phyloP scores from a whole-genome alignment of 2,329 filamentous ascomycete species.

The Immersiporthe knoxdaviesiana region DNA sequence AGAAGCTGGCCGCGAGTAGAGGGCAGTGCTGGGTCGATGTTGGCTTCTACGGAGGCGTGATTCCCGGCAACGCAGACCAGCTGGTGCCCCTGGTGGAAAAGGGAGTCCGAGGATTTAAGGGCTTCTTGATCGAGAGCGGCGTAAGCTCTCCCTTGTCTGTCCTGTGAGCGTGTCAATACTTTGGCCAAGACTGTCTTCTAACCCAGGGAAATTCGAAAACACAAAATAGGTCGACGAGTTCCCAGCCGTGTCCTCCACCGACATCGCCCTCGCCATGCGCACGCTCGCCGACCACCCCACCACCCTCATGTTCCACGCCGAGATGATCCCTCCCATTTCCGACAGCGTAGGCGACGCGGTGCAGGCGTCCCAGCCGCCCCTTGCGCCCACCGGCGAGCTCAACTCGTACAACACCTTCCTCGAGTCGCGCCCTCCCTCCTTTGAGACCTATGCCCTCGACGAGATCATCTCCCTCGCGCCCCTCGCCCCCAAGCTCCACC shows the following conservation, averaged over 20 bases:
- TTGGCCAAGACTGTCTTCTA: background rate
- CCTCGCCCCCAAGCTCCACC: constrained; percentile 76
- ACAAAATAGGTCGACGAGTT: constrained; percentile 82
- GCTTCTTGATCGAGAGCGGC: constrained; percentile 94
- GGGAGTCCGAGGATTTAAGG: constrained; percentile 95
- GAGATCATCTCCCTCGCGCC: constrained; percentile 83
- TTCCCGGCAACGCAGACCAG: constrained; percentile 84
- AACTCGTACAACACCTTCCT: constrained; percentile 89
- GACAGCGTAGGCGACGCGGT: constrained; percentile 79
- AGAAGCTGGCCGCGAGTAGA: constrained; percentile 81
- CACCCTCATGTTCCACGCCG: constrained; percentile 98
- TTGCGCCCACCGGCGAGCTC: constrained; percentile 71
- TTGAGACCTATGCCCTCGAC: constrained; percentile 89
- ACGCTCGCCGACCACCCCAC: constrained; percentile 81
- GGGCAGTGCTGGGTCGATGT: constrained; percentile 98
- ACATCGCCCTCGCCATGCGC: constrained; percentile 79
- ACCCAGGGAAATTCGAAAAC: background rate
- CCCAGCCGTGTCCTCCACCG: constrained; percentile 79
- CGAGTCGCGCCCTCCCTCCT: constrained; percentile 82
- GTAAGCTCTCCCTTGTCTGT: constrained; percentile 58
- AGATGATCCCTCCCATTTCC: constrained; percentile 91
- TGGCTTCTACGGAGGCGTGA: constrained; percentile 95
- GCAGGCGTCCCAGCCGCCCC: constrained; percentile 68
- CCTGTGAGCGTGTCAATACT: background rate
- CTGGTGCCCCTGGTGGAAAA: constrained; percentile 79